Evolutionary conservation across 2,329 filamentous ascomycete genomes (phyloP).

Genomic region (Coniochaeta hoffmannii): DNA sequence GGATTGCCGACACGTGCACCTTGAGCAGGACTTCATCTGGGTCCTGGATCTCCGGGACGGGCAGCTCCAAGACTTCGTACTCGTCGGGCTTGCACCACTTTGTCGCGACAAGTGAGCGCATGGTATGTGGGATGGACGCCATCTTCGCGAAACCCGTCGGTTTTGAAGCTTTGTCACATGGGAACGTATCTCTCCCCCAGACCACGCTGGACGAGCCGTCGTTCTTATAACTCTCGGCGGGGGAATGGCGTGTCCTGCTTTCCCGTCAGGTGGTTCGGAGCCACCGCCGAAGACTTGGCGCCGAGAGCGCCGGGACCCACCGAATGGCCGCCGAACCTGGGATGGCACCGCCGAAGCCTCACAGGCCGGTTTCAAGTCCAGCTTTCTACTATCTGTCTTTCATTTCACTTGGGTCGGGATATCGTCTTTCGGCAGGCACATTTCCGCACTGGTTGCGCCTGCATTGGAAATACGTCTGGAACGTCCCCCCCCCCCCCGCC

Average conservation of each 20-base stretch:
- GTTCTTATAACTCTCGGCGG: background rate
- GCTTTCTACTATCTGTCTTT: too few relatives aligned
- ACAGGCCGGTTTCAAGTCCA: background rate
- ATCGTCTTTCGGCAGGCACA: too few relatives aligned
- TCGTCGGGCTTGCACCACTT: conserved; percentile 28
- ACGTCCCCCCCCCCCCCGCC: too few relatives aligned
- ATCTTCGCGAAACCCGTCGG: background rate
- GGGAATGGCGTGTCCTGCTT: background rate
- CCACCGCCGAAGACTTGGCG: background rate
- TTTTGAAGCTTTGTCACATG: background rate
- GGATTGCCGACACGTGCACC: conserved; percentile 27
- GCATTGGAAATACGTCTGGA: too few relatives aligned
- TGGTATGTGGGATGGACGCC: conserved; percentile 17
- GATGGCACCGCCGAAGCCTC: background rate
- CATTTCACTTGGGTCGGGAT: too few relatives aligned
- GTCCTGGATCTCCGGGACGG: conserved; percentile 33
- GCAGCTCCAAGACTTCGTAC: conserved; percentile 33
- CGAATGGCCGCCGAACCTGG: background rate
- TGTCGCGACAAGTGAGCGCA: conserved; percentile 35
- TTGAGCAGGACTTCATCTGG: conserved; percentile 35
- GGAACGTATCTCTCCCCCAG: background rate
- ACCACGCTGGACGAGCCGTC: background rate
- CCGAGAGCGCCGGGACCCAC: background rate
- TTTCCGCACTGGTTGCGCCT: too few relatives aligned
- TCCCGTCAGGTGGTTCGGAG: background rate